Conservation (phyloP, 352 stramenopile species). For the Globisporangium perplexum region DNA sequence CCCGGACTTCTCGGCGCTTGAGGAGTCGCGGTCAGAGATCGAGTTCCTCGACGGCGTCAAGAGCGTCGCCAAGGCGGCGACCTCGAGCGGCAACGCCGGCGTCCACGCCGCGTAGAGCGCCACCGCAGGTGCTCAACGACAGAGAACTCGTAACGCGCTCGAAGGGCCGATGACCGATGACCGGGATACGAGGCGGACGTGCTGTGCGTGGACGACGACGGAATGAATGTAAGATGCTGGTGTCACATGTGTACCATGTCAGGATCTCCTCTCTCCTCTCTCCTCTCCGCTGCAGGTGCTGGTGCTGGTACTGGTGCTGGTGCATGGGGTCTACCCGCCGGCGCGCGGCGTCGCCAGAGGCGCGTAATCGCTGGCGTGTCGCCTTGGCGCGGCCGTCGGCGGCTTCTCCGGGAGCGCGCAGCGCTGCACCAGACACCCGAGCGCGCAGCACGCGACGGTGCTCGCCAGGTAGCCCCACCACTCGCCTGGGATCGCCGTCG, state of each 20-base stretch:
- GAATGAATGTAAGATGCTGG: conserved; percentile 1
- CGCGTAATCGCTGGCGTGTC: too few species aligned
- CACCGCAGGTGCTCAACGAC: background rate
- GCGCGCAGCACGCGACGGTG: conserved; percentile 15
- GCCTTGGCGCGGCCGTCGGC: too few species aligned
- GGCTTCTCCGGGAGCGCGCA: background rate
- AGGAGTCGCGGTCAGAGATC: conserved; percentile 52
- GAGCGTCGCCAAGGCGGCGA: conserved; percentile 7
- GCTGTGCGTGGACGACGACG: background rate
- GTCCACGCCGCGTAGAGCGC: conserved; percentile 16
- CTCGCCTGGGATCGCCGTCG: conserved; percentile 9
- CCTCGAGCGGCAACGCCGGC: conserved; percentile 13
- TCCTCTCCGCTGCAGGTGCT: too few species aligned
- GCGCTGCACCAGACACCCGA: conserved; percentile 24
- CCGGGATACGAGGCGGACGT: background rate
- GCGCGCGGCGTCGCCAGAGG: background rate
- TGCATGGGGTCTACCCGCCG: background rate
- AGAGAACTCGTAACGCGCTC: background rate
- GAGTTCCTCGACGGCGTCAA: conserved; percentile 41
- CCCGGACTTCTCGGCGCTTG: conserved; percentile 51
- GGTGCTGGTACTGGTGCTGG: background rate
- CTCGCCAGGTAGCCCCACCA: conserved; percentile 29
- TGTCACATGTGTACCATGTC: too few species aligned
- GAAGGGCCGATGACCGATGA: background rate
- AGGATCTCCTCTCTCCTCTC: too few species aligned